Evolutionary conservation across 139 green algal genomes (phyloP), one percentile per base, ranked within the genome.

Genomic region (Coccomyxa sp.): DNA sequence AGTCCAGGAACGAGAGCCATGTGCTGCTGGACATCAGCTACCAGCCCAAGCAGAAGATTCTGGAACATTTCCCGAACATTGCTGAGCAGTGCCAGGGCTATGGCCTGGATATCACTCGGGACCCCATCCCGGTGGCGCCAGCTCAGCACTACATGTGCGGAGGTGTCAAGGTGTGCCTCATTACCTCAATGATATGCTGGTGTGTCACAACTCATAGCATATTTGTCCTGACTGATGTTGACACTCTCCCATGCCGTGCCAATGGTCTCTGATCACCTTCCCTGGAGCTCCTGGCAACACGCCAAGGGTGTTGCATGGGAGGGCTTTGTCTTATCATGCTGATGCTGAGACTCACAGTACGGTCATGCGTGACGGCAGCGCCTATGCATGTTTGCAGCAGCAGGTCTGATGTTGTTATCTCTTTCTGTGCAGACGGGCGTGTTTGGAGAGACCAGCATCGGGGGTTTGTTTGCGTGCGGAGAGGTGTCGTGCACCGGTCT

Each of bases 141-240:
- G 94, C 93, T 6, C 93, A 97, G 86, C 96, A 99, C 86, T 99
- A 99, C 91, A 93, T 97, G 64, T 99, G 96, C 83, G 96, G 96
- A 33, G 96, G 96, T n/a, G 92, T 82, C 27, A 31, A 76, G 71
- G 71, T 76, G 39, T 36, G 71, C 38, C 38, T n/a, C n/a, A n/a
- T 33, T 64, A 18, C 50, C 18, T 14, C 50, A 64, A 29, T 14
- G 14, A 64, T 64, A 14, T 64, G 50, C n/a, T n/a, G n/a, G n/a
- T n/a, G n/a, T n/a, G 12, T 24, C 69, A 36, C 14, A 5, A 1
- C 35, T 3, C 64, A 71, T 37, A 1, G 22, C 18, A 64, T 64
- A 22, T 22, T 7, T 58, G 44, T 18, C 27, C 44, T 58, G 14
- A 58, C 14, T 58, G 44, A 22, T 64, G 27, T 64, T 64, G 5